Conservation (phyloP, 2,329 filamentous ascomycete genomes). For the Coniosporium uncinatum region DNA sequence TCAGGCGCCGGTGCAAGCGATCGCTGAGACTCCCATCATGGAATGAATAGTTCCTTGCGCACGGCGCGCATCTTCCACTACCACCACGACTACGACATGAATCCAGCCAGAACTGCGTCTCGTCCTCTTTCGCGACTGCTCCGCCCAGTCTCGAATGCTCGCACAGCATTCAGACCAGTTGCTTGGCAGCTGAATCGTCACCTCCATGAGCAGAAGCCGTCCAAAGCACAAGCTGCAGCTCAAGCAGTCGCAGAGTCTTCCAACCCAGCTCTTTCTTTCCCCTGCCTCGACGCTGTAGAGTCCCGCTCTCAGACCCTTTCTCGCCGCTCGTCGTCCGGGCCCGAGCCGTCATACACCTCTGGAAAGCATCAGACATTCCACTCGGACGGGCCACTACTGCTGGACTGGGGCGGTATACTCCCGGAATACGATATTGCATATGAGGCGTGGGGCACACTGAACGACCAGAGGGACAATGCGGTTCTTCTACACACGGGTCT, state of each 20-base stretch:
- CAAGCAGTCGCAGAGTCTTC: constrained; percentile 13
- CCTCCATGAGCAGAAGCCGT: background rate
- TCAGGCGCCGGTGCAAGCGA: too few species aligned
- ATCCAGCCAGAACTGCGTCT: too few species aligned
- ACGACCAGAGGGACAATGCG: constrained; percentile 76
- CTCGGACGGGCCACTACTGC: constrained; percentile 66
- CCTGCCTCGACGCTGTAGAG: constrained; percentile 33
- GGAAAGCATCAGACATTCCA: constrained; percentile 78
- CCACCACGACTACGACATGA: too few species aligned
- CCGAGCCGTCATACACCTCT: constrained; percentile 91
- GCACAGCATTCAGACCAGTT: too few species aligned
- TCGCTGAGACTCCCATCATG: too few species aligned
- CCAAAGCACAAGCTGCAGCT: background rate
- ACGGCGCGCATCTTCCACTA: too few species aligned
- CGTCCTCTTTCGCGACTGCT: too few species aligned
- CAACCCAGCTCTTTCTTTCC: constrained; percentile 31
- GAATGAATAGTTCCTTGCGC: too few species aligned
- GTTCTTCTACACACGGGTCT: constrained; percentile 92
- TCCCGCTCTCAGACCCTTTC: constrained; percentile 57
- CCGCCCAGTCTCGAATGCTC: too few species aligned
- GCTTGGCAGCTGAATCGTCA: background rate
- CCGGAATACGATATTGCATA: constrained; percentile 88
- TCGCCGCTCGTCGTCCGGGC: constrained; percentile 64
- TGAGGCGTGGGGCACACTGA: constrained; percentile 85
- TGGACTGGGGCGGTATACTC: constrained; percentile 95